phyloP scores from a whole-genome alignment of 208 protist genomes.

The Tritrichomonas musculus region DNA sequence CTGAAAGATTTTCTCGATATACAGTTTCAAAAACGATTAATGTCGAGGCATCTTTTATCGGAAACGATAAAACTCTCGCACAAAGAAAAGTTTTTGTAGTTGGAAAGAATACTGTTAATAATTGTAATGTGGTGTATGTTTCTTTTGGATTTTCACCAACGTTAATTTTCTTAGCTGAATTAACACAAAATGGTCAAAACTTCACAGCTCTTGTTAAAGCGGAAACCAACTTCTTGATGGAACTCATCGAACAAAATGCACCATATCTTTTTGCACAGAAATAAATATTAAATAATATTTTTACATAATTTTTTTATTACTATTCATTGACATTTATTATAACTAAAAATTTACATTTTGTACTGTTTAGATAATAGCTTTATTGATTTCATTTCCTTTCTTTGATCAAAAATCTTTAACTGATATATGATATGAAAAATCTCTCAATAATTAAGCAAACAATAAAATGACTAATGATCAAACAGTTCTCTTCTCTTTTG shows the following conservation, averaged over 20 bases:
- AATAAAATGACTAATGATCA: too few relatives aligned
- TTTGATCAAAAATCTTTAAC: too few relatives aligned
- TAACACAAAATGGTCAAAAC: not conserved
- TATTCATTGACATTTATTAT: too few relatives aligned
- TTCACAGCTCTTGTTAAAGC: not conserved
- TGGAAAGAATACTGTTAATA: not conserved
- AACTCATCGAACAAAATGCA: not conserved
- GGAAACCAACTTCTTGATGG: not conserved
- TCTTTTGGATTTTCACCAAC: not conserved
- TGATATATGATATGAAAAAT: too few relatives aligned
- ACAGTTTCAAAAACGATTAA: not conserved
- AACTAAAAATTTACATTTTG: too few relatives aligned
- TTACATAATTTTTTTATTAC: too few relatives aligned
- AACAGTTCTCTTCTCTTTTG: too few relatives aligned
- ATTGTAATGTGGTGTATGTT: too few relatives aligned
- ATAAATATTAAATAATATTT: too few relatives aligned
- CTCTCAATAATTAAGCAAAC: too few relatives aligned
- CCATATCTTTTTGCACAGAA: not conserved
- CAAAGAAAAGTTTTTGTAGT: not conserved
- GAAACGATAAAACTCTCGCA: not conserved
- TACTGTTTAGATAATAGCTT: too few relatives aligned
- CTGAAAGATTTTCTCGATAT: not conserved
- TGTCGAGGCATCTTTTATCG: not conserved
- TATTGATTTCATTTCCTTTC: too few relatives aligned
- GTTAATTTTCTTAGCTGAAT: not conserved